These are phyloP conservation scores for Rugonectria rugulosa DNA, from an alignment of 2,329 filamentous ascomycete genomes.

Conservation along the genomic window DNA sequence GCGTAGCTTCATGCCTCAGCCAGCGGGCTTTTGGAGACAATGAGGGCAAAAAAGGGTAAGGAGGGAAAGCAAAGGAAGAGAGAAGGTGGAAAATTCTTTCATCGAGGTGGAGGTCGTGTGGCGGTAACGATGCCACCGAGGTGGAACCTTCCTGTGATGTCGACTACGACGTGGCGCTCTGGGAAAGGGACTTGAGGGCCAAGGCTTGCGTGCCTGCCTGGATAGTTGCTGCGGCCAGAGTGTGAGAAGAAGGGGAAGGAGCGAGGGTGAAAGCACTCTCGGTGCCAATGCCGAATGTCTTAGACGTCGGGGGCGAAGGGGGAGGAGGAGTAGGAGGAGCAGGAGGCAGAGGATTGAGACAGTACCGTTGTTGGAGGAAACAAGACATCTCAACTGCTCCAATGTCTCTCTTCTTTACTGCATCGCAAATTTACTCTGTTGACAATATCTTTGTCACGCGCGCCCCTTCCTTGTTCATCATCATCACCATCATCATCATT, in stretches of 20 bases:
- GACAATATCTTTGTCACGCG: neutral
- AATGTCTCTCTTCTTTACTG: neutral
- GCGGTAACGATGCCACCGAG: slow-evolving; percentile 37
- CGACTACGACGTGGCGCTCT: slow-evolving; percentile 37
- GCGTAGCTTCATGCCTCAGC: slow-evolving; percentile 17
- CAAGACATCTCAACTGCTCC: too few relatives aligned
- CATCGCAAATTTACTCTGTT: neutral
- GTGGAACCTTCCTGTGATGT: slow-evolving; percentile 34
- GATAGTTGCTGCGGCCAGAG: slow-evolving; percentile 17
- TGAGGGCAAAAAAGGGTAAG: slow-evolving; percentile 24
- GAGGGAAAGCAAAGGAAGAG: slow-evolving; percentile 18
- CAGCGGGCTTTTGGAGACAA: slow-evolving; percentile 5
- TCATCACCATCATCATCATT: too few relatives aligned
- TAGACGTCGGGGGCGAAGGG: slow-evolving; percentile 18
- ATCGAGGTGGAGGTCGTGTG: slow-evolving; percentile 38
- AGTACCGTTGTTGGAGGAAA: too few relatives aligned
- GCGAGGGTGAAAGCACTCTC: slow-evolving; percentile 3
- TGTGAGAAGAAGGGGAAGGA: neutral
- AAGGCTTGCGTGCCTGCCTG: slow-evolving; percentile 31
- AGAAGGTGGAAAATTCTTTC: slow-evolving; percentile 31
- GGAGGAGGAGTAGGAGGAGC: neutral
- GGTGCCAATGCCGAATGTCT: slow-evolving; percentile 19
- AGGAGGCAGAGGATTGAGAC: too few relatives aligned
- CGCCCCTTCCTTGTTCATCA: slow-evolving; percentile 12
- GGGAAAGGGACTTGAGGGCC: slow-evolving; percentile 27